Evolutionary conservation across 2,329 filamentous ascomycete species (phyloP).

Genomic region (Aureobasidium mangrovei): DNA sequence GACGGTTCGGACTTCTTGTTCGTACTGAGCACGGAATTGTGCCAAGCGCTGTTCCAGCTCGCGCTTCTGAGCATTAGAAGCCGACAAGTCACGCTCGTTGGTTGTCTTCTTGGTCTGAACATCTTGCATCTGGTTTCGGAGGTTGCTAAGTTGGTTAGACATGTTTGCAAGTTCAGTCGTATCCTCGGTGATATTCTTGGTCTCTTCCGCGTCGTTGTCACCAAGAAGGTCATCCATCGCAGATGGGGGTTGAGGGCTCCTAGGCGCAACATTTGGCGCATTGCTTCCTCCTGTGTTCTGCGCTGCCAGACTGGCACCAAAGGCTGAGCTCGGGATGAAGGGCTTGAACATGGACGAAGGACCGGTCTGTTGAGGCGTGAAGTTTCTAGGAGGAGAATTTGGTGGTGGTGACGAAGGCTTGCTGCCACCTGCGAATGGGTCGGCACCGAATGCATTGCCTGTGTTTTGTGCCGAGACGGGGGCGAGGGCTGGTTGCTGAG

Average conservation of each 20-base stretch:
- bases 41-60: constrained; percentile 84
- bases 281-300: constrained; percentile 60
- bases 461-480: constrained; percentile 58
- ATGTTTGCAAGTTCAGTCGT: constrained; percentile 90
- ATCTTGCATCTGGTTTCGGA: constrained; percentile 90
- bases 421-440: constrained; percentile 51
- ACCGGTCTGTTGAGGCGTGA: constrained; percentile 23
- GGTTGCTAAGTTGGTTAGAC: constrained; percentile 85
- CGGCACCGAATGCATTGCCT: constrained; percentile 52
- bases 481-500: constrained; percentile 30
- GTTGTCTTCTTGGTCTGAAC: constrained; percentile 72
- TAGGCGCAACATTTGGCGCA: constrained; percentile 30
- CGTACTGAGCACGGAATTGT: constrained; percentile 79
- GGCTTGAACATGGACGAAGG: constrained; percentile 62
- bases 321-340: constrained; percentile 85
- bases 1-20: constrained; percentile 84
- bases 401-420: constrained; percentile 41
- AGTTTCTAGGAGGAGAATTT: constrained; percentile 8
- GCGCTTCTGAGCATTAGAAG: constrained; percentile 77
- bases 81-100: constrained; percentile 73
- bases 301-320: constrained; percentile 71
- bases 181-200: constrained; percentile 79
- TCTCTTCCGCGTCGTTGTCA: constrained; percentile 79
- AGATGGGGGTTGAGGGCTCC: constrained; percentile 25
- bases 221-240: constrained; percentile 78